Evolutionary conservation across 83 land plant species (phyloP), one percentile per base, ranked within the genome.

Genomic region (Diphasiastrum complanatum): DNA sequence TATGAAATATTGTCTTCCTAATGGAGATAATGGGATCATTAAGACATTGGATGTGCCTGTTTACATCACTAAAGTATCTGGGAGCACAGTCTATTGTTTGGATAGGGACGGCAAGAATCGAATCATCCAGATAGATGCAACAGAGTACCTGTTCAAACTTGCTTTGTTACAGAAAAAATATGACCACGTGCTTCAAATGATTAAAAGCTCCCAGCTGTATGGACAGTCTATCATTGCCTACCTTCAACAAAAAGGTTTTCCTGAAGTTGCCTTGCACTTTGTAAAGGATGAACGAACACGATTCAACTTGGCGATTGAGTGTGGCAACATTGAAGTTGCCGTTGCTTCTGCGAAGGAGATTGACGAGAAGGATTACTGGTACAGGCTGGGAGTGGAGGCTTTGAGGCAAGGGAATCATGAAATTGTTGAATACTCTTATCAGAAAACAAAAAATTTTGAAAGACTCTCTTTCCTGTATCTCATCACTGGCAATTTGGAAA

Each of bases 221-320:
- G 87, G 87, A 23, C 82, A 81, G 63, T 81, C 87, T n/a, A 75
- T 84, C 54, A 84, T 81, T 60, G 79, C 85, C 14, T 84, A 84
- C 57, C 63, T 84, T 32, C 88, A 84, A 62, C 86, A 84, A 55
- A 84, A 84, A 51, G 88, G 88, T 25, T 84, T 77, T 63, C 88
- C 88, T 5, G 85, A 84, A 50, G 87, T 81, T 31, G 87, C 85
- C 33, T 75, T 84, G 62, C 81, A 84, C 66, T 83, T 83, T 59
- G 85, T 83, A 50, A 83, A 75, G 65, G 85, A 84, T 58, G 85
- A 78, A 47, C 71, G 65, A 49, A 84, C 79, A 33, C 74, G 78
- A 6, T 81, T 84, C 60, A 81, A 82, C 47, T 69, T 84, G 55
- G 88, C 88, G 16, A 57, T 84, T 10, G 88, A 84, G 40, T 79